Base-by-base conservation (phyloP, 1,139 yeast species). In the Yamadazyma taylorii region DNA sequence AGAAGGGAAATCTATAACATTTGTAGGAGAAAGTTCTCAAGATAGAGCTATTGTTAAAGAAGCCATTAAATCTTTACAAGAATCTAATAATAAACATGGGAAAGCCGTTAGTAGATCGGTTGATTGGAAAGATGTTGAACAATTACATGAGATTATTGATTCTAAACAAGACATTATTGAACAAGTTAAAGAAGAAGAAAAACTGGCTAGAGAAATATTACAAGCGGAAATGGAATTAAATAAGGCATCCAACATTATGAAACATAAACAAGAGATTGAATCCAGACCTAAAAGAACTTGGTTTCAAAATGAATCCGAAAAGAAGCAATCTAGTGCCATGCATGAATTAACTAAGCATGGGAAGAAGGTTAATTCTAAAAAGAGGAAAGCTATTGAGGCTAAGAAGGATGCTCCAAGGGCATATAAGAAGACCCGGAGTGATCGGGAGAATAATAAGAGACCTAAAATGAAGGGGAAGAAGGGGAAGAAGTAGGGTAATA, bases 281-380 rank as follows among this genome's bases (percentile, higher is more conserved):
- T 69, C 96, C 2, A 77, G 97, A 55, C 98, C 98, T 23, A 88
- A 79, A 64, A 80, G 99, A 67, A 92, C 98, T 0, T 92, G 99
- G 99, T 92, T 92, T 63, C 94, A 87, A 60, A 66, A 78, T 29
- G 90, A 84, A 45, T 68, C 73, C 46, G 94, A 86, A 28, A 85
- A 84, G 69, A 79, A n/a, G n/a, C n/a, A 77, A 51, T 65, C 72
- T 29, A 75, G 69, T 40, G 75, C 66, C 12, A 55, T 70, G 55
- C 77, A 73, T 34, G 69, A 68, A 30, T 56, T 73, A 41, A 63
- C 72, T 12, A 71, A 73, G 45, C 71, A 64, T 33, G 75, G 75
- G 35, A 66, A 64, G 46, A 60, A 63, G 43, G 61, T 68, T 7
- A 74, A 73, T 43, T 76, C 81, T 44, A 79, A 79, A 58, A 79